These are phyloP conservation scores for Letharia columbiana DNA, from an alignment of 495 filamentous ascomycete species.

Conservation along the genomic window DNA sequence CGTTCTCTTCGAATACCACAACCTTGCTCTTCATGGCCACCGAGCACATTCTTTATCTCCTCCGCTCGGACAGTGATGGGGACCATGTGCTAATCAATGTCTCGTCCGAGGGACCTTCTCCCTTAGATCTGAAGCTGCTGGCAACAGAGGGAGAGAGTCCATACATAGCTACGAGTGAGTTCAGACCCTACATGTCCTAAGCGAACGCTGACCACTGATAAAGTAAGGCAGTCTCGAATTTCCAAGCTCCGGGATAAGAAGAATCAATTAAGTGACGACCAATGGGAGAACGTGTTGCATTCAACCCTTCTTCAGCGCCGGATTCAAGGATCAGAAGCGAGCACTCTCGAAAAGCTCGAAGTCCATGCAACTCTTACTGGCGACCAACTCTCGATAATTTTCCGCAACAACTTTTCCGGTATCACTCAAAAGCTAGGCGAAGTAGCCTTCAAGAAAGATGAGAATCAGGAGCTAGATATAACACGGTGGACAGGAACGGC, in stretches of 20 bases:
- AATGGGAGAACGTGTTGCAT: constrained; percentile 48
- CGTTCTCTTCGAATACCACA: constrained; percentile 13
- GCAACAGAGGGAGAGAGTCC: constrained; percentile 61
- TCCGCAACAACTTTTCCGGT: constrained; percentile 48
- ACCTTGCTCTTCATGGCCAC: constrained; percentile 11
- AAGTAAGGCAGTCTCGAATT: constrained; percentile 42
- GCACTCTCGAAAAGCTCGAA: constrained; percentile 28
- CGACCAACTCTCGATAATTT: constrained; percentile 32
- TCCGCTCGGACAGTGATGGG: constrained; percentile 44
- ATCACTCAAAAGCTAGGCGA: constrained; percentile 65
- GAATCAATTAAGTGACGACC: constrained; percentile 43
- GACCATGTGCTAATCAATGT: constrained; percentile 53
- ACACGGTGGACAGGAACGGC: constrained; percentile 64
- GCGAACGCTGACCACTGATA: constrained; percentile 26
- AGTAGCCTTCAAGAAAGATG: constrained; percentile 50
- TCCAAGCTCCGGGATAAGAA: constrained; percentile 43
- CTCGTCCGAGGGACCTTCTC: constrained; percentile 34
- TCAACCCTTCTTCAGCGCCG: constrained; percentile 20
- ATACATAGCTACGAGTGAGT: constrained; percentile 49
- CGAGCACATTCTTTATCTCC: constrained; percentile 45
- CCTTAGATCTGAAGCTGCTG: constrained; percentile 52
- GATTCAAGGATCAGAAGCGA: not conserved
- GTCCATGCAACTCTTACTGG: constrained; percentile 30
- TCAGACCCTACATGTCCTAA: constrained; percentile 13
- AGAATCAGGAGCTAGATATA: constrained; percentile 56